Base-by-base conservation (phyloP, 257 asterid species). In the Ligustrum vulgare region DNA sequence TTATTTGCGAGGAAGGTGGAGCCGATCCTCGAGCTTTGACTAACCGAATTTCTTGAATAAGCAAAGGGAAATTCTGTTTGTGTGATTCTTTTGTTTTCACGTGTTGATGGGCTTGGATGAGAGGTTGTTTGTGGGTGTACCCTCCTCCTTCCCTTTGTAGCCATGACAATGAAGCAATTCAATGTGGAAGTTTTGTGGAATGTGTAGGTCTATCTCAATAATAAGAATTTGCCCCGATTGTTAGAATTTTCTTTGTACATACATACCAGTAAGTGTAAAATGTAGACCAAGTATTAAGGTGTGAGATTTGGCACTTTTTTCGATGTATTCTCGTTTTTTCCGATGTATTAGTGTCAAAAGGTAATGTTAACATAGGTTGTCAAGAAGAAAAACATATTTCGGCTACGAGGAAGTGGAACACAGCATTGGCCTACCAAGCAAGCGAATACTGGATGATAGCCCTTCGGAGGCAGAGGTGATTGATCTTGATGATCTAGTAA, bases 21-120 rank as follows among this genome's bases (percentile, higher is more conserved):
- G 98, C 82, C 89, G 96, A 8, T 88, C 99, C 41, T 93, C 99
- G 6, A 93, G 97, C 93, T 86, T 95, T 25, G 97, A 95, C 85
- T 94, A 77, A 87, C 80, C 62, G 18, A 63, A 54, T 22, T 32
- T 72, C 77, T 33, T 60, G 45, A 80, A 34, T 20, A 62, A 9
- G 79, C 74, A 22, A 69, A 31, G 22, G 28, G n/a, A 43, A 37
- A 51, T 79, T 69, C 77, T 51, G 43, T 78, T 15, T 45, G 69
- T 65, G 70, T 71, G 80, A 75, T 70, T 86, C 72, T 75, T 69
- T 23, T 78, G 77, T 66, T 49, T 67, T 68, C 75, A 68, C 47
- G 7, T 28, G n/a, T 35, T 22, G 62, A 39, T 65, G 89, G 92
- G 89, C 68, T 83, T 82, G 97, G 93, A 92, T 86, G 97, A 82